Evolutionary conservation across 192 early-diverging fungal genomes (phyloP).

Genomic region (Spizellomyces punctatus): DNA sequence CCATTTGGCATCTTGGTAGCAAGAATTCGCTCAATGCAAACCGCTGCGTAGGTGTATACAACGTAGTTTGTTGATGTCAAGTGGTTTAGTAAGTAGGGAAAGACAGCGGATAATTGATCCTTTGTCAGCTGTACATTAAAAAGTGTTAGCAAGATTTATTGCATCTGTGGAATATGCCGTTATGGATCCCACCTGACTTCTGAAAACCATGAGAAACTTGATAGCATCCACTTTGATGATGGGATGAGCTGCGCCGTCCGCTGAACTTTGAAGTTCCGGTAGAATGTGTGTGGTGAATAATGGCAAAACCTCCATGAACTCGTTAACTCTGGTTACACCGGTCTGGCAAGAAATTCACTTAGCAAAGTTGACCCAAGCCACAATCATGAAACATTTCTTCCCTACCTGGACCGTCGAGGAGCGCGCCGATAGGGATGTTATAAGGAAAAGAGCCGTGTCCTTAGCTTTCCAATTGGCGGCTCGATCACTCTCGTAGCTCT

Average conservation of each 20-base stretch:
- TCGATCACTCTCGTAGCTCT: constrained; percentile 70
- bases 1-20: constrained; percentile 62
- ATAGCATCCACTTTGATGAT: constrained; percentile 95
- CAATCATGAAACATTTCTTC: neutral
- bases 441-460: constrained; percentile 91
- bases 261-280: constrained; percentile 74
- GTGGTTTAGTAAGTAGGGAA: constrained; percentile 80
- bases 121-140: constrained; percentile 63
- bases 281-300: constrained; percentile 85
- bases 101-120: constrained; percentile 70
- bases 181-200: constrained; percentile 61
- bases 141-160: too few relatives aligned
- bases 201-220: constrained; percentile 92
- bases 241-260: constrained; percentile 70
- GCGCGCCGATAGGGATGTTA: constrained; percentile 85
- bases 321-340: constrained; percentile 86
- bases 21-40: constrained; percentile 88
- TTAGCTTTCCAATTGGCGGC: constrained; percentile 87
- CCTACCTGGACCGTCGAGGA: constrained; percentile 51
- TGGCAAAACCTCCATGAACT: constrained; percentile 77
- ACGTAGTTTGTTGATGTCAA: constrained; percentile 79
- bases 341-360: constrained; percentile 38
- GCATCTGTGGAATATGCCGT: constrained; percentile 20
- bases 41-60: constrained; percentile 90
- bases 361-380: neutral